These are phyloP conservation scores for Phytophthora pseudosyringae DNA, from an alignment of 352 stramenopile genomes.

Conservation along the genomic window DNA sequence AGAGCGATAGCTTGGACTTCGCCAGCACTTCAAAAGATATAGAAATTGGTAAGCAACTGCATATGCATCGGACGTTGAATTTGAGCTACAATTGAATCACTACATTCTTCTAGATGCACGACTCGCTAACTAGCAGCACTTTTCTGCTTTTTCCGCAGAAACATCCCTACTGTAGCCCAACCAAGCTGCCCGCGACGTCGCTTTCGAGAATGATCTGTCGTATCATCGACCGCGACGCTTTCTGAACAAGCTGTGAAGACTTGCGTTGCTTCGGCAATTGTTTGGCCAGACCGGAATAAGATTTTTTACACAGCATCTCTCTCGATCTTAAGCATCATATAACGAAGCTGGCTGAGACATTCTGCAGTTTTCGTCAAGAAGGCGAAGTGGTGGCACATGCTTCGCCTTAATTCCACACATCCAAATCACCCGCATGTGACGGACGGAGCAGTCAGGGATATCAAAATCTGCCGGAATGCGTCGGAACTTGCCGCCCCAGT, in stretches of 20 bases:
- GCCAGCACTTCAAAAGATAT: too few species aligned
- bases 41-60: too few species aligned
- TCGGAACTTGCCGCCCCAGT: constrained; percentile 6
- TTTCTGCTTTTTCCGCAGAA: neutral
- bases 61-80: too few species aligned
- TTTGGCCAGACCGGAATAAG: neutral
- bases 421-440: constrained; percentile 6
- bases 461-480: constrained; percentile 5
- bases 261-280: neutral
- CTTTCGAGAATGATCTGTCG: too few species aligned
- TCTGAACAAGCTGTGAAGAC: neutral
- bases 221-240: neutral
- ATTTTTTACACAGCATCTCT: neutral
- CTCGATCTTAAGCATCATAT: neutral
- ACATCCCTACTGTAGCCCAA: neutral
- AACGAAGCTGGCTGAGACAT: constrained; percentile 5
- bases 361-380: constrained; percentile 13
- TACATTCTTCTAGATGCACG: too few species aligned
- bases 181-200: neutral
- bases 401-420: constrained; percentile 11
- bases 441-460: constrained; percentile 15
- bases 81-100: too few species aligned
- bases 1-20: too few species aligned
- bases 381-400: neutral
- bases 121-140: too few species aligned